Base-by-base conservation (phyloP, 441 rosid genomes). In the Populus hybrid region DNA sequence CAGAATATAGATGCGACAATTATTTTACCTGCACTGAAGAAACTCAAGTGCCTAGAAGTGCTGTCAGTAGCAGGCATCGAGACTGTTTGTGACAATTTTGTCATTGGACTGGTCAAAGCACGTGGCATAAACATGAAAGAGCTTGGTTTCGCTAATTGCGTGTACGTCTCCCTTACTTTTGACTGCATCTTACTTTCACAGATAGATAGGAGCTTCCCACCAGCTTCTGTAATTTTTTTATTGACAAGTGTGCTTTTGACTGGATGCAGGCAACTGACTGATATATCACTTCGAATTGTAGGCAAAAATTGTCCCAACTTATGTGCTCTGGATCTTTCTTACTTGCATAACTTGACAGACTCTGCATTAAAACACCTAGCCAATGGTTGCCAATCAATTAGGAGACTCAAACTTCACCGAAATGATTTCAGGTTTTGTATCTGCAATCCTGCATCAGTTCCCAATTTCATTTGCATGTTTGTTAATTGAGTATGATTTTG, bases 191-290 rank as follows among this genome's bases (percentile, higher is more conserved):
- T 7, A 33, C 67, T 81, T 65, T 4, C 8, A 24, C 21, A 21
- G 63, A 20, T 10, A 56, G 6, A 38, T 12, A 16, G 70, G 24
- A 45, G 56, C 20, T 40, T 29, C 56, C 56, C 6, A 20, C n/a
- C 24, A 31, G 29, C 59, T 61, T 73, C 16, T 12, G 68, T 38
- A 3, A 0, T 11, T 3, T 45, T 42, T 77, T 70, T 74, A 18
- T 29, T 81, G 42, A 82, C n/a, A 73, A 59, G 68, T 42, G 36
- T 75, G 18, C 56, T 76, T 72, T 67, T 76, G 67, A 64, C 31
- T 84, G 53, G 82, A 75, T 80, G 81, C 87, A 89, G 93, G 68
- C 63, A 78, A 18, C 72, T 88, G 85, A 89, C 85, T 68, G 90
- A 88, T 73, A 26, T 14, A 14, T 80, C 85, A 64, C 35, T 86